Evolutionary conservation across 768 basidiomycete species (phyloP).

Genomic region (Suillus luteus): DNA sequence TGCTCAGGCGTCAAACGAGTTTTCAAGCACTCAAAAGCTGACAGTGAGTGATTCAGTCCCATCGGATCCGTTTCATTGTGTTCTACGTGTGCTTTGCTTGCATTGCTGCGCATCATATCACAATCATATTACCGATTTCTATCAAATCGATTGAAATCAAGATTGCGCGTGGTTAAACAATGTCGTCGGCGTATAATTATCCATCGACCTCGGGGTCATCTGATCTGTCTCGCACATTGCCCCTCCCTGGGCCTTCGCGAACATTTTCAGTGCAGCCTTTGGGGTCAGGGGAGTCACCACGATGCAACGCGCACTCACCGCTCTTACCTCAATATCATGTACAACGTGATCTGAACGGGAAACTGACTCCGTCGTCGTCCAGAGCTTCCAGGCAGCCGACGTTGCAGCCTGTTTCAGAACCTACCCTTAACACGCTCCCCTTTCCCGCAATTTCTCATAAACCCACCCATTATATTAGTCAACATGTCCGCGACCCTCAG

Average conservation of each 20-base stretch:
- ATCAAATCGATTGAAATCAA: conserved; percentile 31
- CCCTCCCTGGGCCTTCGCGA: conserved; percentile 26
- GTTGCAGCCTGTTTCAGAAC: conserved; percentile 47
- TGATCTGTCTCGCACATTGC: conserved; percentile 37
- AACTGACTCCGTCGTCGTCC: conserved; percentile 48
- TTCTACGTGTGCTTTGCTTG: conserved; percentile 32
- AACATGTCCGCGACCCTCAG: conserved; percentile 47
- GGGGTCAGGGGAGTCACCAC: conserved; percentile 24
- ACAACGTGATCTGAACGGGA: conserved; percentile 39
- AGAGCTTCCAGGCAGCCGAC: conserved; percentile 54
- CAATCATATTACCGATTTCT: conserved; percentile 27
- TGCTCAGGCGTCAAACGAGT: conserved; percentile 26
- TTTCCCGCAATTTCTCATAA: conserved; percentile 52
- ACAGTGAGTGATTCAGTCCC: conserved; percentile 33
- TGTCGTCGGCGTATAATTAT: conserved; percentile 16
- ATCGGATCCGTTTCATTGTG: conserved; percentile 30
- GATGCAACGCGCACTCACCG: conserved; percentile 22
- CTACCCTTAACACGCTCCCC: conserved; percentile 27
- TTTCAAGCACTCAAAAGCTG: conserved; percentile 19
- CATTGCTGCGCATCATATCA: conserved; percentile 22
- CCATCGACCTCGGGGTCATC: conserved; percentile 30
- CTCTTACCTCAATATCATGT: conserved; percentile 27
- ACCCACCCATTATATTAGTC: conserved; percentile 36
- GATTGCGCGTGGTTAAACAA: conserved; percentile 17
- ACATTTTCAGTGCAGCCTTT: conserved; percentile 32